A percentile compares a stretch with the other conserved stretches of the same genome.
Evolutionary conservation across 371 early-diverging fungal species (phyloP).

Genomic region (Aphelidium insulamus): DNA sequence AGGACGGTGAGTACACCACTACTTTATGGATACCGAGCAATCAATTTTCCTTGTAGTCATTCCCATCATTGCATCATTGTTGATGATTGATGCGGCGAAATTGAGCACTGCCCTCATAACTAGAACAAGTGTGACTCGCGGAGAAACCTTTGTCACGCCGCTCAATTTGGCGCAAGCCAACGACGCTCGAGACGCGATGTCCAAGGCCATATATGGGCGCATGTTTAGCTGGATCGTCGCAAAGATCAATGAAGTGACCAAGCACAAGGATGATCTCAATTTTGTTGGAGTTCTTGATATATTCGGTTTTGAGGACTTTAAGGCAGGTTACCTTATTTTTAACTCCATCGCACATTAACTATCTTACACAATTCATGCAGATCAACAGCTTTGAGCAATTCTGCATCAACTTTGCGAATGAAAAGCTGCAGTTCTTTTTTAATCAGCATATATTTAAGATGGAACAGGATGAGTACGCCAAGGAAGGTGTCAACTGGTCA

Average conservation of each 20-base stretch:
- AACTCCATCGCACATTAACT: too few relatives aligned
- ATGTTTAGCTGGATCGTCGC: constrained; percentile 62
- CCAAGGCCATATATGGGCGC: constrained; percentile 49
- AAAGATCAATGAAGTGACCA: constrained; percentile 53
- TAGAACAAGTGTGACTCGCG: constrained; percentile 12
- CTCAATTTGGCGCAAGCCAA: constrained; percentile 15
- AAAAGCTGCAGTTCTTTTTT: constrained; percentile 48
- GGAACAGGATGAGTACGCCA: constrained; percentile 38
- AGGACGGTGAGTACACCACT: background rate
- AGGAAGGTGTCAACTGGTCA: constrained; percentile 33
- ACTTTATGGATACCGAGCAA: background rate
- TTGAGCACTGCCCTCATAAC: constrained; percentile 16
- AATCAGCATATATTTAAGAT: constrained; percentile 44
- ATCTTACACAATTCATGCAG: background rate
- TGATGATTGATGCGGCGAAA: constrained; percentile 11
- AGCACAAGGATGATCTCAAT: constrained; percentile 34
- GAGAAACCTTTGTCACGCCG: constrained; percentile 11
- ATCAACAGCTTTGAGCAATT: constrained; percentile 49
- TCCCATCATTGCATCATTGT: constrained; percentile 5
- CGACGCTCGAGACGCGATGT: constrained; percentile 41
- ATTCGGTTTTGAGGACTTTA: constrained; percentile 23
- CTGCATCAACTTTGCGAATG: constrained; percentile 54
- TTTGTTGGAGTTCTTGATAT: constrained; percentile 49
- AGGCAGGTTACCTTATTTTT: constrained; percentile 5
- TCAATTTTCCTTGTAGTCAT: background rate